phyloP scores from a whole-genome alignment of 1,284 basidiomycete species.

The Cerioporus squamosus region DNA sequence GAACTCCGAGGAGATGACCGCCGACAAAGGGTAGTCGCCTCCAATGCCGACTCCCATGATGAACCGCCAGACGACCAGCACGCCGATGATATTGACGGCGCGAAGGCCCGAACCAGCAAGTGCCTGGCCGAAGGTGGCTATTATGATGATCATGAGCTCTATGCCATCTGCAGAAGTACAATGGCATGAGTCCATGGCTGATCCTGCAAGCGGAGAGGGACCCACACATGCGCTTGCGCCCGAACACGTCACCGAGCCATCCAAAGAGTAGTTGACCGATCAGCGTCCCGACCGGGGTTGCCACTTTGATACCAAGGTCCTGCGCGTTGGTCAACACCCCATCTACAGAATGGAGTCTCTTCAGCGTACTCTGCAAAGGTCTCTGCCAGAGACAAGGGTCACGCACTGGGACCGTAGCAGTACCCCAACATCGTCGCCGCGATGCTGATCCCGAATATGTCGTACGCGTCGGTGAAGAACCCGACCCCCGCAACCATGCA shows the following conservation, averaged over 20 bases:
- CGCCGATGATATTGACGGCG: slow-evolving; percentile 60
- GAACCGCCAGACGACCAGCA: slow-evolving; percentile 60
- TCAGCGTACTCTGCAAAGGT: no score
- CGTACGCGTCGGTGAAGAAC: slow-evolving; percentile 80
- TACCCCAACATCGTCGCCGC: background rate
- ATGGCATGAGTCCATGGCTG: slow-evolving; percentile 7
- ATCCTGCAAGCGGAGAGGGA: background rate
- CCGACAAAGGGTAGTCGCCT: slow-evolving; percentile 57
- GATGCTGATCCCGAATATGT: background rate
- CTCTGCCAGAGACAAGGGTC: no score
- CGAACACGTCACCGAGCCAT: slow-evolving; percentile 55
- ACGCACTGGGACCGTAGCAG: background rate
- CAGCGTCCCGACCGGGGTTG: slow-evolving; percentile 65
- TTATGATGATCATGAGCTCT: slow-evolving; percentile 56
- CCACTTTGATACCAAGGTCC: slow-evolving; percentile 68
- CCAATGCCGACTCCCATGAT: slow-evolving; percentile 57
- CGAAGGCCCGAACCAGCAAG: slow-evolving; percentile 21
- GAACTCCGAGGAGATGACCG: slow-evolving; percentile 63
- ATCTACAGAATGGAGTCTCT: background rate
- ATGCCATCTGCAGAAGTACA: slow-evolving; percentile 52
- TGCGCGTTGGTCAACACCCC: background rate
- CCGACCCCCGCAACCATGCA: slow-evolving; percentile 75
- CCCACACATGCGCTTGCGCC: slow-evolving; percentile 55
- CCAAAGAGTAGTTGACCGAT: slow-evolving; percentile 60
- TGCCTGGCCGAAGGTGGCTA: slow-evolving; percentile 50